A percentile compares a stretch with the other conserved stretches of the same genome.
These are phyloP conservation scores for Orbilia quercus DNA, from an alignment of 2,329 filamentous ascomycete genomes.

Conservation along the genomic window DNA sequence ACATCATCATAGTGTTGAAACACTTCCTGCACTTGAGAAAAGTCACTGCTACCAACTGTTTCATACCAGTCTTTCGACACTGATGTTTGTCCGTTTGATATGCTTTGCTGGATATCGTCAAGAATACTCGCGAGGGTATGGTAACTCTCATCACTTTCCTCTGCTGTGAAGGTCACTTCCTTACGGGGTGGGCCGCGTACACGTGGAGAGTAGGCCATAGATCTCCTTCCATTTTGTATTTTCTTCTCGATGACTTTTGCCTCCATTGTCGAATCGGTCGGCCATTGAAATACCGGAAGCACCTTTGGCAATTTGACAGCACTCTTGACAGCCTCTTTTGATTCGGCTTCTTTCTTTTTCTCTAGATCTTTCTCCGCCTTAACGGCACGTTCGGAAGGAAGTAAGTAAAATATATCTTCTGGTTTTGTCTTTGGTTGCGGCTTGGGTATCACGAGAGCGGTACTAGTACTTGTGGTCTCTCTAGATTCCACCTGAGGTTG, in stretches of 20 bases:
- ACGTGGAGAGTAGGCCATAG: background rate
- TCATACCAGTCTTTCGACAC: background rate
- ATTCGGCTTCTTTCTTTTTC: background rate
- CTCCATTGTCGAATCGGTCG: slow-evolving; percentile 21
- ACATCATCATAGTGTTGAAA: slow-evolving; percentile 18
- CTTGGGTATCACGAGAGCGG: background rate
- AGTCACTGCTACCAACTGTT: slow-evolving; percentile 11
- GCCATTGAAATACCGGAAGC: slow-evolving; percentile 42
- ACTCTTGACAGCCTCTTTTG: background rate
- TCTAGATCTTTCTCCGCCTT: slow-evolving; percentile 19
- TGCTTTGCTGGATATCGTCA: slow-evolving; percentile 21
- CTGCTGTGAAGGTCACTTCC: background rate
- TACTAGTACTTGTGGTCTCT: background rate
- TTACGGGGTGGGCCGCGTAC: background rate
- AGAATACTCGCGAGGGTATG: slow-evolving; percentile 21
- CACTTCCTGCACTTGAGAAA: slow-evolving; percentile 16
- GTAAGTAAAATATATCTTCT: slow-evolving; percentile 26
- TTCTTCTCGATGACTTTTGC: slow-evolving; percentile 21
- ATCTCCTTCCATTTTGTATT: background rate
- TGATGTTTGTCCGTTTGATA: background rate
- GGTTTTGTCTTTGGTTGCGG: background rate
- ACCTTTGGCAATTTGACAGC: slow-evolving; percentile 15
- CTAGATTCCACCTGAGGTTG: background rate
- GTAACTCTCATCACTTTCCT: slow-evolving; percentile 37
- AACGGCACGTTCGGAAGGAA: slow-evolving; percentile 15